These are phyloP conservation scores for Leishmania gerbilli DNA, from an alignment of 208 protist species.

Conservation along the genomic window DNA sequence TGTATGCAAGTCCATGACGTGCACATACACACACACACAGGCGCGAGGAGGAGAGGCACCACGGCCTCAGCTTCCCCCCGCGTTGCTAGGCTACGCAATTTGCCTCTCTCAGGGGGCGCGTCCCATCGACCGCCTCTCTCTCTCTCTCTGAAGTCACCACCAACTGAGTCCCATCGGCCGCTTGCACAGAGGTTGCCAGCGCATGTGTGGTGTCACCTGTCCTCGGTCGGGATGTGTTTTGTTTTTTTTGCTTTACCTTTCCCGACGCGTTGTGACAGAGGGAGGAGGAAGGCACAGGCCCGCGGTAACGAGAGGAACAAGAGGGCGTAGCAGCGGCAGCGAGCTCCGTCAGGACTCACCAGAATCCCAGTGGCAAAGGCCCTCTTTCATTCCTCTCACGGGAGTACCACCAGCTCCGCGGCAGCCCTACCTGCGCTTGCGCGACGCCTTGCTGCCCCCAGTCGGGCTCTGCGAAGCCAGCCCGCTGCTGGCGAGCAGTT, in stretches of 20 bases:
- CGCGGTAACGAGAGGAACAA: background rate
- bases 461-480: background rate
- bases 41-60: background rate
- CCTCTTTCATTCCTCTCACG: background rate
- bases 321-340: background rate
- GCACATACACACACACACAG: background rate
- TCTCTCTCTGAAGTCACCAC: background rate
- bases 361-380: background rate
- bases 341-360: background rate
- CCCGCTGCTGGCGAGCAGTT: conserved; percentile 22
- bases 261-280: background rate
- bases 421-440: conserved; percentile 34
- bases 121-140: background rate
- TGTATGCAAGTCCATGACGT: background rate
- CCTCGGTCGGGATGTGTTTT: background rate
- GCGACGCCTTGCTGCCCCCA: conserved; percentile 21
- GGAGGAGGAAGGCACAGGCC: background rate
- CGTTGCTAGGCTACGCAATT: background rate
- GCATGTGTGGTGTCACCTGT: background rate
- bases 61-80: background rate
- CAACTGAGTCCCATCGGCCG: background rate
- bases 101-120: background rate
- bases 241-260: background rate
- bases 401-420: background rate
- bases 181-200: background rate